Evolutionary conservation across 805 yeast genomes (phyloP), one percentile per base, ranked within the genome.

Genomic region (Blastobotrys robertii): DNA sequence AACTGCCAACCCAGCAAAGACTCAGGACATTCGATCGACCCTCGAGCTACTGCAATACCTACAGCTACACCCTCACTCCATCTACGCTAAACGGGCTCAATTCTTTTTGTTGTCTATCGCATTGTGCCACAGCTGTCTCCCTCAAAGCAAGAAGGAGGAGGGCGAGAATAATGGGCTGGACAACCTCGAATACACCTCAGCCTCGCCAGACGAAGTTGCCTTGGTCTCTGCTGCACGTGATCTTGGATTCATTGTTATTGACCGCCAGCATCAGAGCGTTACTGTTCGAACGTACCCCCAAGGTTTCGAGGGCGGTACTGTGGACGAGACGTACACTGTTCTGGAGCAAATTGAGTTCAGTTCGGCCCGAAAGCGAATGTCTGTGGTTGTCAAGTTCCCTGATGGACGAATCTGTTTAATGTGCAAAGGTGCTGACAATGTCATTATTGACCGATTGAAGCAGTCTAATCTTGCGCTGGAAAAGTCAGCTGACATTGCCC

Each of bases 171-270:
- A 40, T 2, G 64, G 67, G 9, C 76, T 87, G 16, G 79, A 77
- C 44, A 66, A 69, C 15, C 74, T 88, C 8, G 79, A 76, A 41
- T 92, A 92, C 54, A 97, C 90, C 58, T 85, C 97, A 0, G 79
- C 97, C 0, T 88, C 97, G 0, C 99, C 98, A 0, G 99, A 92
- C 63, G 99, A 92, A 59, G 64, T 88, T 39, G 98, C 99, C 0
- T 66, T 92, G 28, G 90, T 92, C 2, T 77, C 81, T 37, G 98
- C 97, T 1, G 98, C 98, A 0, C 72, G 95, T 51, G 98, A 92
- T 57, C 70, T 92, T 70, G 99, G 99, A 0, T 92, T 70, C 59
- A 78, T 88, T n/a, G 83, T 88, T 6, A 71, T 68, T 44, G 86
- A 84, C 45, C 75, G 83, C 43, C 76, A 76, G 46, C 76, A 76